Evolutionary conservation across 2,329 filamentous ascomycete species (phyloP).

Genomic region (Penicillium sp.): DNA sequence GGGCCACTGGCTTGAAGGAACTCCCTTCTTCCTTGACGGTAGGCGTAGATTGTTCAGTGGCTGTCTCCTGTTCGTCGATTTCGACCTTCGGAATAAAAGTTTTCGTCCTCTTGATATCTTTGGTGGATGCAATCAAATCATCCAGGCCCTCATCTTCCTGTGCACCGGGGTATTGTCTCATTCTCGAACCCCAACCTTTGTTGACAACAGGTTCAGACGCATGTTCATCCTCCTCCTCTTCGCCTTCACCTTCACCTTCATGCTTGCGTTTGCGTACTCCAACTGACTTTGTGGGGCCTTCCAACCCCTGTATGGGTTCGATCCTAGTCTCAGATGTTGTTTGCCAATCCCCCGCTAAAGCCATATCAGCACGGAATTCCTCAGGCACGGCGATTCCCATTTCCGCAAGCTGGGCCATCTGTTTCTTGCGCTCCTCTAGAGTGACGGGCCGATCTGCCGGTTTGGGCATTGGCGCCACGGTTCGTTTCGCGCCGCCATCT

Average conservation of each 20-base stretch:
- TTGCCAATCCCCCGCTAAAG: constrained; percentile 86
- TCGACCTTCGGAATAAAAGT: constrained; percentile 12
- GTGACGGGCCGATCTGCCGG: constrained; percentile 45
- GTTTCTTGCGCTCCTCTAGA: constrained; percentile 70
- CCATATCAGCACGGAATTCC: constrained; percentile 74
- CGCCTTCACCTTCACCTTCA: constrained; percentile 40
- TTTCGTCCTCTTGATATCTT: constrained; percentile 39
- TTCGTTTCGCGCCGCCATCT: constrained; percentile 28
- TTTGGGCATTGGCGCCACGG: constrained; percentile 35
- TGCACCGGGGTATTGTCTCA: constrained; percentile 41
- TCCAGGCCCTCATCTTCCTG: constrained; percentile 44
- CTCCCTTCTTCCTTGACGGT: constrained; percentile 19
- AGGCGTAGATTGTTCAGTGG: constrained; percentile 5
- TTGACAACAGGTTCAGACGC: constrained; percentile 34
- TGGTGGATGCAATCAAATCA: constrained; percentile 44
- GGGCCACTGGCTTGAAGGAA: constrained; percentile 5
- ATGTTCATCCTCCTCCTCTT: constrained; percentile 37
- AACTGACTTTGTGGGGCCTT: constrained; percentile 41
- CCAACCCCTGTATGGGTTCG: constrained; percentile 42
- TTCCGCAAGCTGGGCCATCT: constrained; percentile 82
- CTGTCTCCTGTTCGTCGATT: constrained; percentile 16
- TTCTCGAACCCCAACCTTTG: constrained; percentile 47
- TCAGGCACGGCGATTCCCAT: constrained; percentile 84
- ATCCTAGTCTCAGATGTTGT: constrained; percentile 55
- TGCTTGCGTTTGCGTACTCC: constrained; percentile 49